Evolutionary conservation across 2,329 filamentous ascomycete species (phyloP).

Genomic region (Pseudogymnoascus sp.): DNA sequence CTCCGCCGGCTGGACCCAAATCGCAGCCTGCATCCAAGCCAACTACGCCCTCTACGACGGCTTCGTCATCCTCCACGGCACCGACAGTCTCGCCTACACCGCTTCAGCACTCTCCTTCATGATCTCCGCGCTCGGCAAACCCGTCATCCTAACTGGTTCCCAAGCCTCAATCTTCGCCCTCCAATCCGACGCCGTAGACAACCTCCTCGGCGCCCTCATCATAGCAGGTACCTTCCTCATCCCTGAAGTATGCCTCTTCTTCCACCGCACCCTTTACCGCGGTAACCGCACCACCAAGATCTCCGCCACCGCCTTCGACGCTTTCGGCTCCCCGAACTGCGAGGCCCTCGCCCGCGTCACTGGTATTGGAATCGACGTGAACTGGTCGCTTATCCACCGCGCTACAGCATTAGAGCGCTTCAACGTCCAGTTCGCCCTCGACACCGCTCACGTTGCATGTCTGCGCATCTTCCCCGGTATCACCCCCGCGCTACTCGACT

Average conservation of each 20-base stretch:
- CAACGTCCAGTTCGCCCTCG: constrained; percentile 52
- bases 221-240: constrained; percentile 69
- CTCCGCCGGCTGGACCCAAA: constrained; percentile 62
- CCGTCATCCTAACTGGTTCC: constrained; percentile 58
- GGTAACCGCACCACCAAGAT: constrained; percentile 64
- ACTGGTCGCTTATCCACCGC: constrained; percentile 54
- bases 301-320: constrained; percentile 59
- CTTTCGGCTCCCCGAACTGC: constrained; percentile 61
- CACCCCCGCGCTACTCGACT: constrained; percentile 61
- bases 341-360: constrained; percentile 53
- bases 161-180: constrained; percentile 63
- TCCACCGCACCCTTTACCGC: constrained; percentile 62
- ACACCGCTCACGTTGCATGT: constrained; percentile 61
- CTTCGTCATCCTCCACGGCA: constrained; percentile 65
- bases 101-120: constrained; percentile 66
- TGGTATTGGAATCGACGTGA: constrained; percentile 53
- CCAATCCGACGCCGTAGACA: constrained; percentile 65
- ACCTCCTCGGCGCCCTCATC: constrained; percentile 60
- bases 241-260: constrained; percentile 66
- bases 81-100: constrained; percentile 62
- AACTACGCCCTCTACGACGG: constrained; percentile 65
- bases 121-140: constrained; percentile 63
- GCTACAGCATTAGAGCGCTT: constrained; percentile 51
- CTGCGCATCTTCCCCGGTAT: constrained; percentile 66
- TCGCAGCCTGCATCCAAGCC: constrained; percentile 47